A percentile compares a stretch with the other conserved stretches of the same genome.
Evolutionary conservation across 208 protist genomes (phyloP).

Genomic region (Kentomonas sorsogonicus): DNA sequence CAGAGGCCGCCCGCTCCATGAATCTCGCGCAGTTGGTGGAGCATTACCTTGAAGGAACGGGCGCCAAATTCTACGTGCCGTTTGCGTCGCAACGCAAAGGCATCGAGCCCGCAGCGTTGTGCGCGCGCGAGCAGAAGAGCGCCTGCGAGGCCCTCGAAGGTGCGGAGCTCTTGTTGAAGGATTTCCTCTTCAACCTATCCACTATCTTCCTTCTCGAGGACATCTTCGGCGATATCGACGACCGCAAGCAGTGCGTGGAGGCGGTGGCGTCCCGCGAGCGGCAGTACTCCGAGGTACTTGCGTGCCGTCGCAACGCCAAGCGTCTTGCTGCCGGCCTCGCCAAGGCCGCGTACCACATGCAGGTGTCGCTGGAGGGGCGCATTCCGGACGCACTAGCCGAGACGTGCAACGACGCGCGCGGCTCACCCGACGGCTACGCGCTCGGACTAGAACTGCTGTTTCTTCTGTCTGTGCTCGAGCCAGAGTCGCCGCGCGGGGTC

Average conservation of each 20-base stretch:
- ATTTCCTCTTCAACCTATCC: constrained; percentile 28
- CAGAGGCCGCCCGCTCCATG: constrained; percentile 13
- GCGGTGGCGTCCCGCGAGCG: background rate
- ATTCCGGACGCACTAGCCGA: constrained; percentile 9
- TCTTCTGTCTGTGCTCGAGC: too few relatives aligned
- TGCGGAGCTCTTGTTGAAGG: constrained; percentile 17
- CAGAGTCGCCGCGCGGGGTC: too few relatives aligned
- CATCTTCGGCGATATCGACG: constrained; percentile 4
- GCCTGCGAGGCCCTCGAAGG: constrained; percentile 18
- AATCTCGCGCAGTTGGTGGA: constrained; percentile 18
- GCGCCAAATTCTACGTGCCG: constrained; percentile 34
- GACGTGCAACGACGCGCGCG: background rate
- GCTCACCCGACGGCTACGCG: constrained; percentile 19
- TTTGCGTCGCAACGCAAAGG: constrained; percentile 31
- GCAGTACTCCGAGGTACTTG: background rate
- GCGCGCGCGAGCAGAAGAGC: constrained; percentile 16
- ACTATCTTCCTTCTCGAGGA: constrained; percentile 17
- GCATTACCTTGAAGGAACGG: constrained; percentile 31
- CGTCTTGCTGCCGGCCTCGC: constrained; percentile 19
- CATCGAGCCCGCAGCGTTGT: constrained; percentile 21
- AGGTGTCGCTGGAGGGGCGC: constrained; percentile 27
- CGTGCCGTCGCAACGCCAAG: constrained; percentile 15
- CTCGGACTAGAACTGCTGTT: constrained; percentile 26
- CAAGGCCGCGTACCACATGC: constrained; percentile 25
- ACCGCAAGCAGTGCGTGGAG: background rate